These are phyloP conservation scores for Gonium pectorale DNA, from an alignment of 139 green algal species.

Conservation along the genomic window DNA sequence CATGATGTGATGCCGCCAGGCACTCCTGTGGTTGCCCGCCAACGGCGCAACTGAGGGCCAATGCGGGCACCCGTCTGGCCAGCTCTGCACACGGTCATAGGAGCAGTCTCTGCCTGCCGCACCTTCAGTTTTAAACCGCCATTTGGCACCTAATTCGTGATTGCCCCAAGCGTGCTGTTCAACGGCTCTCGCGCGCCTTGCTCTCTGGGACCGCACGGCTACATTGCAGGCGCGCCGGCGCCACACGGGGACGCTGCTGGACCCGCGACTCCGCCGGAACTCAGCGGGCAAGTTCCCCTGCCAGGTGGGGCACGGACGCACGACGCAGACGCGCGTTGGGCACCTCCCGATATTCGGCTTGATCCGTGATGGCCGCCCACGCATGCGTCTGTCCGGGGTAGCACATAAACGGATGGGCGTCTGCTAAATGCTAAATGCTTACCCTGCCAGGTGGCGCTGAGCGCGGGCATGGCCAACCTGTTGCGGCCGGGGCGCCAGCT, in stretches of 20 bases:
- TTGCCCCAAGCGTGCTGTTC: neutral
- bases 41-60: too few relatives aligned
- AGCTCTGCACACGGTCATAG: neutral
- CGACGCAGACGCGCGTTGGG: too few relatives aligned
- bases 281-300: neutral
- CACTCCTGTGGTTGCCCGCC: too few relatives aligned
- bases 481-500: neutral
- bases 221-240: neutral
- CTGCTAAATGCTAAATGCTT: too few relatives aligned
- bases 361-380: too few relatives aligned
- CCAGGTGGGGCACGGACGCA: neutral
- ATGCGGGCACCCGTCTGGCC: neutral
- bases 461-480: neutral
- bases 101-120: neutral
- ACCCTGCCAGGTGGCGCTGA: constrained; percentile 17
- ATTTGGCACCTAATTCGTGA: too few relatives aligned
- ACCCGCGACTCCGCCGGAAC: constrained; percentile 10
- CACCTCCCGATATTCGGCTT: too few relatives aligned
- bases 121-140: neutral
- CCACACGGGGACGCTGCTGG: constrained; percentile 3
- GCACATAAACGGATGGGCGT: too few relatives aligned
- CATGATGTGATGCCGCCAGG: neutral
- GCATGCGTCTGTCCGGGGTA: too few relatives aligned
- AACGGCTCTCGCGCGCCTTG: neutral
- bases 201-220: neutral